Evolutionary conservation across 2,329 filamentous ascomycete species (phyloP).

Genomic region (Falciphora oryzae): DNA sequence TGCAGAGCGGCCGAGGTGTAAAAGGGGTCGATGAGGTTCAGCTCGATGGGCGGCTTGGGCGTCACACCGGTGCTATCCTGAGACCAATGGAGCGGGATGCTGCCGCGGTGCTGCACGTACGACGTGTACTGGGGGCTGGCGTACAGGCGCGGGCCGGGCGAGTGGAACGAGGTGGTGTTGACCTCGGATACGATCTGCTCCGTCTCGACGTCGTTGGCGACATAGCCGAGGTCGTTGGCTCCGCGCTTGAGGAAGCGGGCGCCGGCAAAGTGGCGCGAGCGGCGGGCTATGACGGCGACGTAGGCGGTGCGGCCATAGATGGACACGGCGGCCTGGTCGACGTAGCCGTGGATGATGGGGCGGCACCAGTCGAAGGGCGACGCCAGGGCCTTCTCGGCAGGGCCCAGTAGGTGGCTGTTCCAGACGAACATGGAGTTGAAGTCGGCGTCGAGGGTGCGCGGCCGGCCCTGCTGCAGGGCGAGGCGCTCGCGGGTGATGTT

Average conservation of each 20-base stretch:
- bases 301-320: conserved; percentile 87
- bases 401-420: conserved; percentile 85
- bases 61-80: conserved; percentile 94
- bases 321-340: conserved; percentile 80
- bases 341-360: conserved; percentile 91
- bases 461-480: conserved; percentile 58
- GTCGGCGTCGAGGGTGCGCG: conserved; percentile 54
- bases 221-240: conserved; percentile 89
- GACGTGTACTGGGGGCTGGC: conserved; percentile 90
- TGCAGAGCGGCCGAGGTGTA: conserved; percentile 89
- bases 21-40: conserved; percentile 94
- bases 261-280: conserved; percentile 90
- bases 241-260: conserved; percentile 92
- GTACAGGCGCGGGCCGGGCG: conserved; percentile 77
- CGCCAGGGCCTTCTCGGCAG: conserved; percentile 63
- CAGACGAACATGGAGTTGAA: conserved; percentile 97
- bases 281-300: conserved; percentile 86
- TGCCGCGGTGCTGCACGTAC: conserved; percentile 93
- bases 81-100: conserved; percentile 95
- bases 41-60: conserved; percentile 91
- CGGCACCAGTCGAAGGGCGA: conserved; percentile 94
- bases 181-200: conserved; percentile 97
- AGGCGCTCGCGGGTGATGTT: conserved; percentile 81
- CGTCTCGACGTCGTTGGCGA: conserved; percentile 97
- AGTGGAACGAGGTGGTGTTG: conserved; percentile 90